Conservation (phyloP, 306 rosid species). For the Lathyrus oleraceus region DNA sequence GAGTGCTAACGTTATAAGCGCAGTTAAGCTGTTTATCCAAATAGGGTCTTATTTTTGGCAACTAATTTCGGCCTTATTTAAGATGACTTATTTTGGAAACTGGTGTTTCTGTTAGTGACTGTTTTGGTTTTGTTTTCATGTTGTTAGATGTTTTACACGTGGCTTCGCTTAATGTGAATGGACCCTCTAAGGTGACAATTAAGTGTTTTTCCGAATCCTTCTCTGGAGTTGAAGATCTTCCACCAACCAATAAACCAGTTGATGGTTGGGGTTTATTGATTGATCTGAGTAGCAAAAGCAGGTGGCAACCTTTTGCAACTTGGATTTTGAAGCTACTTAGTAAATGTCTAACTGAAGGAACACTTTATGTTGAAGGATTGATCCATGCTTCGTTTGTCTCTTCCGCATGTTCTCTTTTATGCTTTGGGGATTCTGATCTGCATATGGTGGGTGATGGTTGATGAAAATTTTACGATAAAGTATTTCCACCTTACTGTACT, state of each 20-base stretch:
- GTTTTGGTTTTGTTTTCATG: conserved; percentile 28
- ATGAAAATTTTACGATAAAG: conserved; percentile 24
- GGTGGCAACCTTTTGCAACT: conserved; percentile 83
- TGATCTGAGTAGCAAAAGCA: conserved; percentile 53
- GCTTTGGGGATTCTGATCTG: conserved; percentile 82
- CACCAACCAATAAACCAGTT: conserved; percentile 49
- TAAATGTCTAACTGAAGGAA: conserved; percentile 83
- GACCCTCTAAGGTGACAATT: conserved; percentile 48
- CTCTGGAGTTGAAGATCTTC: conserved; percentile 63
- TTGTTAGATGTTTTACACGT: conserved; percentile 62
- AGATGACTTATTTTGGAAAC: not conserved
- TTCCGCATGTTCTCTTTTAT: conserved; percentile 73
- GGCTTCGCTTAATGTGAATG: conserved; percentile 47
- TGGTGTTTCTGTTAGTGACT: conserved; percentile 1
- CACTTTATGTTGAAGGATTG: conserved; percentile 85
- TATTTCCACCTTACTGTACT: conserved; percentile 18
- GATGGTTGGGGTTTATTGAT: conserved; percentile 72
- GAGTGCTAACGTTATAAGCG: not conserved
- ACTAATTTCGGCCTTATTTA: not conserved
- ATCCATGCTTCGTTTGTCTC: conserved; percentile 59
- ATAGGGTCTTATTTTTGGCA: not conserved
- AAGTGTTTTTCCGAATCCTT: conserved; percentile 69
- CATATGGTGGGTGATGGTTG: conserved; percentile 64
- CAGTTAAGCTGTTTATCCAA: not conserved
- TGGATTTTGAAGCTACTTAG: conserved; percentile 79